Conservation (phyloP, 371 early-diverging fungal species). For the Mortierella sp. region DNA sequence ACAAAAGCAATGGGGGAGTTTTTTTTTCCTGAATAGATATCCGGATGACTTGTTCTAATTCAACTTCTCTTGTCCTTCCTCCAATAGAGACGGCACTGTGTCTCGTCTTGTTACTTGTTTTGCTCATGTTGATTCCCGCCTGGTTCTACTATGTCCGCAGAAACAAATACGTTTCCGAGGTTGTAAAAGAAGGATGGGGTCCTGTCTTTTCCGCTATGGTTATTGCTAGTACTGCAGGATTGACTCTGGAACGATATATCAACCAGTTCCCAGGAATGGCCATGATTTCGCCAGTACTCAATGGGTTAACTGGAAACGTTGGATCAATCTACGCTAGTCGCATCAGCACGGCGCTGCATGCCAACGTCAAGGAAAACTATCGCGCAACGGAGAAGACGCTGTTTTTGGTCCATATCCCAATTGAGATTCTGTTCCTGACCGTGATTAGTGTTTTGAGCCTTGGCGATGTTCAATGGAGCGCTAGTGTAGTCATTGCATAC, state of each 20-base stretch:
- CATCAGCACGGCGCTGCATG: conserved; percentile 83
- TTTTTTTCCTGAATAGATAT: too few species aligned
- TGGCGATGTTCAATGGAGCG: conserved; percentile 59
- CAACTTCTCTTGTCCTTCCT: not conserved
- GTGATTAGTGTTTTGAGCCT: conserved; percentile 70
- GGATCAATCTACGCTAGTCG: conserved; percentile 87
- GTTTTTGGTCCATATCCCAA: conserved; percentile 78
- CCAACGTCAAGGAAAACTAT: conserved; percentile 65
- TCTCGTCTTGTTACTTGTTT: conserved; percentile 59
- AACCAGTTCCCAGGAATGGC: conserved; percentile 83
- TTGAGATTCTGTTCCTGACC: conserved; percentile 75
- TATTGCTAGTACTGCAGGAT: conserved; percentile 84
- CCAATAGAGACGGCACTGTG: conserved; percentile 62
- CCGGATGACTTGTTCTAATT: not conserved
- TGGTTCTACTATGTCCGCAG: conserved; percentile 68
- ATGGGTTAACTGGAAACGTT: conserved; percentile 85
- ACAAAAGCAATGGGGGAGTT: too few species aligned
- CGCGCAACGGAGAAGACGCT: conserved; percentile 69
- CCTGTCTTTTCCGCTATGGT: conserved; percentile 83
- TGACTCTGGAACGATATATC: conserved; percentile 81
- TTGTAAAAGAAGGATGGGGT: conserved; percentile 80
- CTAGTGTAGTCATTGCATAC: conserved; percentile 53
- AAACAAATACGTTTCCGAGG: conserved; percentile 73
- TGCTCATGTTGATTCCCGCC: conserved; percentile 64
- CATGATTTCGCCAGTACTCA: conserved; percentile 78